Conservation (phyloP, 768 basidiomycete genomes). For the Amanita inopinata region DNA sequence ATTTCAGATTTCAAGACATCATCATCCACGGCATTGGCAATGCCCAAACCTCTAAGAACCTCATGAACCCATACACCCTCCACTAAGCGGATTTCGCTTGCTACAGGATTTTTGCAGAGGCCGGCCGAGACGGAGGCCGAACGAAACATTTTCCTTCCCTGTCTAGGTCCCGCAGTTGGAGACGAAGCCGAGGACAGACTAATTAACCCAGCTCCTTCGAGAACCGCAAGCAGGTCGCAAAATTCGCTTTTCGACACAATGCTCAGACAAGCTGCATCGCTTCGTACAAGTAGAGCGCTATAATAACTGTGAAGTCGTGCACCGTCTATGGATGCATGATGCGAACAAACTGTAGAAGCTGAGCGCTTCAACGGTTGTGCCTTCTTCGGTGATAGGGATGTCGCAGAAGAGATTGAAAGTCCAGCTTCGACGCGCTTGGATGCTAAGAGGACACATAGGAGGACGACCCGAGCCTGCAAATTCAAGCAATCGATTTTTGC, state of each 20-base stretch:
- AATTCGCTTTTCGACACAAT: constrained; percentile 73
- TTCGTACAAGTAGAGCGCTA: constrained; percentile 42
- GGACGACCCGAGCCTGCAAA: constrained; percentile 62
- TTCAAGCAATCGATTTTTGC: constrained; percentile 60
- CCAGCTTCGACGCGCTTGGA: constrained; percentile 51
- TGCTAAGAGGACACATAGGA: constrained; percentile 56
- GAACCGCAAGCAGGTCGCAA: constrained; percentile 54
- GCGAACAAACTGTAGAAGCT: constrained; percentile 20
- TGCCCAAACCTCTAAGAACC: constrained; percentile 60
- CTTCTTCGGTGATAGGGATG: constrained; percentile 27
- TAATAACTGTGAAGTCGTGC: constrained; percentile 61
- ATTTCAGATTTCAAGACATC: constrained; percentile 17
- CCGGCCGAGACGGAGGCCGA: constrained; percentile 46
- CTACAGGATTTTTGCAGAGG: constrained; percentile 24
- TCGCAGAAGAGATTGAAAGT: constrained; percentile 37
- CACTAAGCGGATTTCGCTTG: constrained; percentile 44
- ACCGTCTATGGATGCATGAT: constrained; percentile 35
- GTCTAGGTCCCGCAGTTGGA: constrained; percentile 29
- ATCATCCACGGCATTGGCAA: constrained; percentile 39
- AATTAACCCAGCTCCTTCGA: constrained; percentile 67
- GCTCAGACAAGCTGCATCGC: constrained; percentile 43
- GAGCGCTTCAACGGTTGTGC: constrained; percentile 44
- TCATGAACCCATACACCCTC: constrained; percentile 62
- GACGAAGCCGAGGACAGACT: constrained; percentile 28
- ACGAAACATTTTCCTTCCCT: constrained; percentile 45